These are phyloP conservation scores for Wallacemonas sp. DNA, from an alignment of 208 protist genomes.

Conservation along the genomic window DNA sequence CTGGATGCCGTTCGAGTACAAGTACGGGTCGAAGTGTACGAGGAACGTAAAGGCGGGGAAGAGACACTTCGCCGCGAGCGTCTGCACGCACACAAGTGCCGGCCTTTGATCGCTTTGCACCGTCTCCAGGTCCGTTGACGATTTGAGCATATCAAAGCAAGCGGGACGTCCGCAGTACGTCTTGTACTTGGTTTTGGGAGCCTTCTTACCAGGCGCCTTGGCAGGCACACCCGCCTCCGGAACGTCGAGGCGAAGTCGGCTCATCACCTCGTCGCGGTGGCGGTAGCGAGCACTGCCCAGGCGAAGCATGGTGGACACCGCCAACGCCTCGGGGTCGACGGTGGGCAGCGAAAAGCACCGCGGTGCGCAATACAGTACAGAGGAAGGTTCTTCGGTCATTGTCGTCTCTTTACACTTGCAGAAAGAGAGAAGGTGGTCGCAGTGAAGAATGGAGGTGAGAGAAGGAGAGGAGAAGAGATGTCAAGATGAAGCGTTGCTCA, in stretches of 20 bases:
- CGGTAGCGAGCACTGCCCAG: conserved; percentile 46
- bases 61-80: conserved; percentile 48
- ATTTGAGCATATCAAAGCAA: conserved; percentile 43
- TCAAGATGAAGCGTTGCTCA: background rate
- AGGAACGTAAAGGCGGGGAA: conserved; percentile 83
- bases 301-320: conserved; percentile 70
- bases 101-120: conserved; percentile 32
- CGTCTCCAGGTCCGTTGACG: conserved; percentile 31
- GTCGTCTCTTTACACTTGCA: background rate
- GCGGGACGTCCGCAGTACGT: conserved; percentile 33
- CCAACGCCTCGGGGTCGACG: conserved; percentile 67
- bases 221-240: background rate
- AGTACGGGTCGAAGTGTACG: conserved; percentile 46
- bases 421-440: background rate
- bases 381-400: conserved; percentile 3
- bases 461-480: too few species aligned
- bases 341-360: conserved; percentile 55
- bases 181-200: conserved; percentile 3
- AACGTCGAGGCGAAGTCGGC: conserved; percentile 29
- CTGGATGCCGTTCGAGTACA: conserved; percentile 48
- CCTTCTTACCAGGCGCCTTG: background rate
- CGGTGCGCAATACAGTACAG: conserved; percentile 30
- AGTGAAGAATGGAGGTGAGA: background rate
- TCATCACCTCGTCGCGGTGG: conserved; percentile 34
- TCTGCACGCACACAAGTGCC: conserved; percentile 42